Evolutionary conservation across 257 asterid species (phyloP).

Genomic region (Nicotiana noctiflora): DNA sequence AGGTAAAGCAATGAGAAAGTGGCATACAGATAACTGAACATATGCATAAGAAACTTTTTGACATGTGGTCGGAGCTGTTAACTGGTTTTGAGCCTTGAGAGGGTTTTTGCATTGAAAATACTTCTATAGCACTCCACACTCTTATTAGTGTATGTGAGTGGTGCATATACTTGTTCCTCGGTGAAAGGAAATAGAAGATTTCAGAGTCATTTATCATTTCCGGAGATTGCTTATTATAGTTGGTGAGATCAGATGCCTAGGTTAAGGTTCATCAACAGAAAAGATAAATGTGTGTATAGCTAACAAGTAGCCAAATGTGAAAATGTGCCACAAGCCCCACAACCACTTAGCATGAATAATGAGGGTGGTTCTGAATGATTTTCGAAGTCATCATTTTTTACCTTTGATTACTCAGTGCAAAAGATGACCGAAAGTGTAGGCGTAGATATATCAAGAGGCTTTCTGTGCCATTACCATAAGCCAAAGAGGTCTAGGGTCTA

Average conservation of each 20-base stretch:
- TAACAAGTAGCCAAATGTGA: not conserved
- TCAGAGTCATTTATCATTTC: not conserved
- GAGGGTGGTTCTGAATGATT: not conserved
- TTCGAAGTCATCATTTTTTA: not conserved
- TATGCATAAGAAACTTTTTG: not conserved
- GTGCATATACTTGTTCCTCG: not conserved
- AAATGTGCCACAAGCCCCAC: not conserved
- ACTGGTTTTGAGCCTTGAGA: not conserved
- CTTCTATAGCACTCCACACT: not conserved
- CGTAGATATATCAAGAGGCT: not conserved
- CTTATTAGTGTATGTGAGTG: not conserved
- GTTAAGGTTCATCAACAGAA: not conserved
- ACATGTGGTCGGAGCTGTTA: not conserved
- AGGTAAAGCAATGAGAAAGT: slow-evolving; percentile 4
- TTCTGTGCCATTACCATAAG: not conserved
- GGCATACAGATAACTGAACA: not conserved
- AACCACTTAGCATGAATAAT: not conserved
- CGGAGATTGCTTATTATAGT: not conserved
- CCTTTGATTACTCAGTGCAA: not conserved
- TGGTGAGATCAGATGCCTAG: not conserved
- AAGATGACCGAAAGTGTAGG: not conserved
- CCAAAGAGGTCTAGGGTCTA: not conserved
- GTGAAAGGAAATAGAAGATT: not conserved
- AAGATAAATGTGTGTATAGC: not conserved
- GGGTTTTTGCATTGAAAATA: not conserved